phyloP scores from a whole-genome alignment of 805 yeast genomes.

The Zygosaccharomyces siamensis region DNA sequence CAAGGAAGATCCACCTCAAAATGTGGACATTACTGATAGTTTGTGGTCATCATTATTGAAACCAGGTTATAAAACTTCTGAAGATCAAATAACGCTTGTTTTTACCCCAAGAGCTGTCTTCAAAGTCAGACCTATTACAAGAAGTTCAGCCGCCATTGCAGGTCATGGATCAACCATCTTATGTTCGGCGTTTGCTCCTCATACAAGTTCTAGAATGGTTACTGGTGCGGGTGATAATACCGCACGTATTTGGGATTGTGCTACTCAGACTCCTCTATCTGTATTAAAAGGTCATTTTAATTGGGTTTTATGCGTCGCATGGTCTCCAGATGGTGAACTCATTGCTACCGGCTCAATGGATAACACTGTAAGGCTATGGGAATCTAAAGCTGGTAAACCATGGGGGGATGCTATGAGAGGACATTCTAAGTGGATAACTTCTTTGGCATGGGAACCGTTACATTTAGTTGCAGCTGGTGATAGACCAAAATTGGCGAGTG shows the following conservation, averaged over 20 bases:
- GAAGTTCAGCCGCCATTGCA: constrained; percentile 86
- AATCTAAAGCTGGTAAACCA: constrained; percentile 64
- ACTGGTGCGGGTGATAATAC: constrained; percentile 97
- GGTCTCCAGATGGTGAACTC: constrained; percentile 87
- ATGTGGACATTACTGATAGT: constrained; percentile 72
- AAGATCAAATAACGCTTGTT: constrained; percentile 84
- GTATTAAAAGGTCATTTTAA: constrained; percentile 81
- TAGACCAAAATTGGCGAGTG: constrained; percentile 69
- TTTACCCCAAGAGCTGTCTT: constrained; percentile 94
- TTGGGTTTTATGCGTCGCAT: constrained; percentile 89
- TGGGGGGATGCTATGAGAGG: constrained; percentile 73
- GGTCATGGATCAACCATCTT: constrained; percentile 95
- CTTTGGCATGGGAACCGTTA: constrained; percentile 90
- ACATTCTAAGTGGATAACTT: constrained; percentile 84
- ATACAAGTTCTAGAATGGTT: constrained; percentile 76
- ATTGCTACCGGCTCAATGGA: constrained; percentile 98
- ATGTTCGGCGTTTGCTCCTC: constrained; percentile 91
- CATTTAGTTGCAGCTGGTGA: constrained; percentile 69
- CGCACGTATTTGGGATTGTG: constrained; percentile 95
- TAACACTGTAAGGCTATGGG: constrained; percentile 84
- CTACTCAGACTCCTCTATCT: constrained; percentile 83
- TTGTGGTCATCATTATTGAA: constrained; percentile 75
- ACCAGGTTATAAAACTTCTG: constrained; percentile 84
- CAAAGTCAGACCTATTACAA: constrained; percentile 84
- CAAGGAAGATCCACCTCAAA: constrained; percentile 35